Conservation (phyloP, 1,284 basidiomycete species). For the Gastroboletus turbinatus region DNA sequence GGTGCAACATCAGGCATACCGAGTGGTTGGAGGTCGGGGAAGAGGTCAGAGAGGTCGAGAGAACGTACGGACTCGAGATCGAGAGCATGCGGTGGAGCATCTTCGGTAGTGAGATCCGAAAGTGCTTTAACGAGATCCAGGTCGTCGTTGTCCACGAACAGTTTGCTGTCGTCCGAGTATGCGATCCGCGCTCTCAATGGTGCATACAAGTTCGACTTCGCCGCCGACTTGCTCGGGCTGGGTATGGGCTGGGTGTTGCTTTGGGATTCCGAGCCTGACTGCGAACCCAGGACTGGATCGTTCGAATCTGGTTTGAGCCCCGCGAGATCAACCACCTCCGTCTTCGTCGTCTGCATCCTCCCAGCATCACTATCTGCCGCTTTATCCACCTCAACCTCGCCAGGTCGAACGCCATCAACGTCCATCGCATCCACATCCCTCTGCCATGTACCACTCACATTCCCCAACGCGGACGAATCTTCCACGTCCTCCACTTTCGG, state of each 20-base stretch:
- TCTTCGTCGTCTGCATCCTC: conserved; percentile 19
- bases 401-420: conserved; percentile 29
- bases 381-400: conserved; percentile 32
- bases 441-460: conserved; percentile 27
- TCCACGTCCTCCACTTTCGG: conserved; percentile 68
- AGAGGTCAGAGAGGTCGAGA: conserved; percentile 55
- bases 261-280: conserved; percentile 38
- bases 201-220: conserved; percentile 47
- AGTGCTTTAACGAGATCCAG: conserved; percentile 41
- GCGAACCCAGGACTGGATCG: conserved; percentile 52
- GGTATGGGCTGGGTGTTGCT: conserved; percentile 28
- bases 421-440: conserved; percentile 35
- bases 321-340: conserved; percentile 23
- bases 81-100: conserved; percentile 8
- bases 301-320: conserved; percentile 43
- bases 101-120: conserved; percentile 40
- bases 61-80: conserved; percentile 37
- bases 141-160: conserved; percentile 59
- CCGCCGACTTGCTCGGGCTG: conserved; percentile 36
- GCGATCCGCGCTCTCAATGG: conserved; percentile 60
- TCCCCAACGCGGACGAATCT: conserved; percentile 48
- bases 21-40: conserved; percentile 61
- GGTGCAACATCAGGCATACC: conserved; percentile 49
- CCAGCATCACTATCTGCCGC: conserved; percentile 36
- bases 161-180: conserved; percentile 53